A percentile compares a stretch with the other conserved stretches of the same genome.
phyloP scores from a whole-genome alignment of 768 basidiomycete genomes.

The Favolaschia claudopus region DNA sequence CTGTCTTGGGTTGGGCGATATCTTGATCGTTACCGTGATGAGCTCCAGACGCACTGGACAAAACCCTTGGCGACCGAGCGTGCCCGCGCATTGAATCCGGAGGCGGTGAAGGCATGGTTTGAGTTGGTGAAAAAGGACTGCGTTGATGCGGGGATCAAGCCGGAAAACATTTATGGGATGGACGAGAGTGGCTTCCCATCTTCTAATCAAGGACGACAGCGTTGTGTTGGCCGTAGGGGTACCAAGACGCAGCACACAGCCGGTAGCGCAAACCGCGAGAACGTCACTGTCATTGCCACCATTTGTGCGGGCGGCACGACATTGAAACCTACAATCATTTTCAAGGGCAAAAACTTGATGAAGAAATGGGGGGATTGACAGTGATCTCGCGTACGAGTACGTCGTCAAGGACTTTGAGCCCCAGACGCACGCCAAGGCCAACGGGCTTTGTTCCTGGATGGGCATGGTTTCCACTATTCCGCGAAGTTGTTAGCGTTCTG shows the following conservation, averaged over 20 bases:
- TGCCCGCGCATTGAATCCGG: slow-evolving; percentile 37
- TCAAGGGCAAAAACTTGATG: slow-evolving; percentile 43
- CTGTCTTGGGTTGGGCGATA: slow-evolving; percentile 38
- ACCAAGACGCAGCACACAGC: slow-evolving; percentile 39
- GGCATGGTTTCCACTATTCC: too few relatives aligned
- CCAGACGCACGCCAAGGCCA: slow-evolving; percentile 31
- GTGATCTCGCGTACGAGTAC: neutral
- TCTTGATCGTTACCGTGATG: slow-evolving; percentile 31
- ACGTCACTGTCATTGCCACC: slow-evolving; percentile 43
- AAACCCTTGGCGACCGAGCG: slow-evolving; percentile 39
- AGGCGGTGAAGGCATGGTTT: slow-evolving; percentile 39
- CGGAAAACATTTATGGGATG: slow-evolving; percentile 41
- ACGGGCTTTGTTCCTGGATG: too few relatives aligned
- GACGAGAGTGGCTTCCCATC: slow-evolving; percentile 45
- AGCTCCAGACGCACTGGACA: slow-evolving; percentile 42
- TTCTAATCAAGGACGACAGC: slow-evolving; percentile 32
- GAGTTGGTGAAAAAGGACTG: slow-evolving; percentile 36
- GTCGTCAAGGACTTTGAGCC: slow-evolving; percentile 26
- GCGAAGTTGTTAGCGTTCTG: too few relatives aligned
- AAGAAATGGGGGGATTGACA: slow-evolving; percentile 34
- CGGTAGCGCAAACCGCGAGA: slow-evolving; percentile 39
- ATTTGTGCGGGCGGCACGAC: slow-evolving; percentile 49
- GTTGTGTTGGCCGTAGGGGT: slow-evolving; percentile 36
- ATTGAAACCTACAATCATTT: slow-evolving; percentile 42
- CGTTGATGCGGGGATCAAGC: slow-evolving; percentile 27